These are phyloP conservation scores for Lepidium didymum DNA, from an alignment of 345 rosid genomes.

Conservation along the genomic window DNA sequence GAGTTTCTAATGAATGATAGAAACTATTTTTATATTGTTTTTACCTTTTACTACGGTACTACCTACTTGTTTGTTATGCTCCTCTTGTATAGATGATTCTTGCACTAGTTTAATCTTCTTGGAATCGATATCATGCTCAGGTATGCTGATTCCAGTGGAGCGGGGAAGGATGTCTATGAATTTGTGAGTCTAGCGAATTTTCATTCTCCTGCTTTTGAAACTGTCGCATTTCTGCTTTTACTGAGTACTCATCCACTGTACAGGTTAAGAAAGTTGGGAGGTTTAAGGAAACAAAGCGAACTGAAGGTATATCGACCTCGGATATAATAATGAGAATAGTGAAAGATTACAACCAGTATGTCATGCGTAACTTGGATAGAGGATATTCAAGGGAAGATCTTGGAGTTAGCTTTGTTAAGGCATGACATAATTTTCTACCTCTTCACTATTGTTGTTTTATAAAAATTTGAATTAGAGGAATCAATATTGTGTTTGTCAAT, in stretches of 20 bases:
- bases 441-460: not conserved
- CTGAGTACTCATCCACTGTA: not conserved
- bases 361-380: constrained; percentile 81
- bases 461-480: not conserved
- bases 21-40: not conserved
- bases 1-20: not conserved
- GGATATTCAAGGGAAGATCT: constrained; percentile 94
- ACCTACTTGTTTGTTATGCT: constrained; percentile 8
- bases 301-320: constrained; percentile 90
- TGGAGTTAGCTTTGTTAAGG: constrained; percentile 93
- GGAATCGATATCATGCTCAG: constrained; percentile 30
- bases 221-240: constrained; percentile 11
- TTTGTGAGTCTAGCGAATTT: constrained; percentile 49
- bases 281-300: constrained; percentile 88
- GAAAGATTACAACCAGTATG: constrained; percentile 92
- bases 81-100: not conserved
- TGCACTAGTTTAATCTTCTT: not conserved
- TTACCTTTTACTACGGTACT: not conserved
- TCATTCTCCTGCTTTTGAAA: not conserved
- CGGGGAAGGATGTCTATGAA: constrained; percentile 87
- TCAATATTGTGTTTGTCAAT: not conserved
- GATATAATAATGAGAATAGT: constrained; percentile 93
- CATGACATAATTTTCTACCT: constrained; percentile 11
- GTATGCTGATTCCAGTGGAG: constrained; percentile 90
- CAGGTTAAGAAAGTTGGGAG: constrained; percentile 83